These are phyloP conservation scores for Hippophae tibetana DNA, from an alignment of 306 rosid species.

Conservation along the genomic window DNA sequence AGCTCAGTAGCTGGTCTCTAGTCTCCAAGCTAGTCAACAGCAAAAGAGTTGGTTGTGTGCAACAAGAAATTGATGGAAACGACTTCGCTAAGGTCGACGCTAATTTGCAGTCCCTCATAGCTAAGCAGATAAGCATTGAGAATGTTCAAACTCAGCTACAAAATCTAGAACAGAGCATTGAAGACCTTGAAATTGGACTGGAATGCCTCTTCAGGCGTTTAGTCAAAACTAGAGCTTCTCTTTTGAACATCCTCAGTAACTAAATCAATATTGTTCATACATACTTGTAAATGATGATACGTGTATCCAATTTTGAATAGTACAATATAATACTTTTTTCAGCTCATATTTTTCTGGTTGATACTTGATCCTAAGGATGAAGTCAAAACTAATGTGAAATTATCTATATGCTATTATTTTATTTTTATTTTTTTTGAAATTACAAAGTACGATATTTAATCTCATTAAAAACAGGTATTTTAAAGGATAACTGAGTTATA, in stretches of 20 bases:
- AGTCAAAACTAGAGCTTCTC: slow-evolving; percentile 29
- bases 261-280: not conserved
- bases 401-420: too few species aligned
- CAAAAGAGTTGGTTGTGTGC: not conserved
- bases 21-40: slow-evolving; percentile 15
- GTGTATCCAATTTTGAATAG: too few species aligned
- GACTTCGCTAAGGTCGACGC: slow-evolving; percentile 12
- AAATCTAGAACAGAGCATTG: slow-evolving; percentile 14
- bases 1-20: not conserved
- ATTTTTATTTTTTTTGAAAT: too few species aligned
- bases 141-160: slow-evolving; percentile 9
- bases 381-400: too few species aligned
- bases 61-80: not conserved
- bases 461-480: too few species aligned
- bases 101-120: not conserved
- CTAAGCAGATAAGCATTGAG: too few species aligned
- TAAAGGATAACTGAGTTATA: too few species aligned
- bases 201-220: slow-evolving; percentile 23
- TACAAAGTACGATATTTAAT: too few species aligned
- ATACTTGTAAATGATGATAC: too few species aligned
- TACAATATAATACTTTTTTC: too few species aligned
- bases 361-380: too few species aligned
- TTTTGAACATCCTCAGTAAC: slow-evolving; percentile 27
- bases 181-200: slow-evolving; percentile 5
- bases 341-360: too few species aligned